Base-by-base conservation (phyloP, 2,329 filamentous ascomycete genomes). In the Scedosporium apiospermum region DNA sequence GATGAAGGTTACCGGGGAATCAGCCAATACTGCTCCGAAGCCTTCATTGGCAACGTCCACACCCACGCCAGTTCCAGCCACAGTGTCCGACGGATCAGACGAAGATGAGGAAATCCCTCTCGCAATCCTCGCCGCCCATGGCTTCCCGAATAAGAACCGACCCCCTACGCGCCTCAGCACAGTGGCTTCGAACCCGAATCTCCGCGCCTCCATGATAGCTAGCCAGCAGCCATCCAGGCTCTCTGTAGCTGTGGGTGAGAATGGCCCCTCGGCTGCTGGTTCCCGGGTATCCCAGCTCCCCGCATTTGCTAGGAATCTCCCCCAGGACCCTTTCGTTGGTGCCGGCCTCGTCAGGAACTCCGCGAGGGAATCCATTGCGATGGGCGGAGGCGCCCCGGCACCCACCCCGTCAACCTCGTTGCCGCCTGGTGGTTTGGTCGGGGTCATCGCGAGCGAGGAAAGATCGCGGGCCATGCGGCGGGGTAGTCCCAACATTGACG, bases 1-100 rank as follows among this genome's bases (percentile, higher is more conserved):
- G 92, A 96, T 93, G 89, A 96, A 96, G 75, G 89, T 95, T 34
- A 96, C 91, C 0, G 92, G 92, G 58, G 90, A 93, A 68, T 77
- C 85, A 23, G 73, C 80, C 4, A 73, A 80, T 10, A 23, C 53
- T n/a, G 38, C 38, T 5, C 60, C 60, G 10, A 12, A 70, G 63
- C 70, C 72, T 4, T 68, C 72, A 63, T 21, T 61, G 6, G 18
- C 27, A 34, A 61, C 60, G 30, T 18, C 49, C 4, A 27, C 49
- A n/a, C 75, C 74, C 58, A 71, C 71, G 6, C 74, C 69, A 18
- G 76, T 69, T 58, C 74, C 70, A 58, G 77, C 65, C 61, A 72
- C 73, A 2, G 44, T n/a, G 10, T 78, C 78, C 0, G 81, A 82
- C n/a, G 75, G 71, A 4, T 88, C 86, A 0, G 89, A 91, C 44